Conservation (phyloP, 179 eudicot species). For the Carnegiea gigantea region DNA sequence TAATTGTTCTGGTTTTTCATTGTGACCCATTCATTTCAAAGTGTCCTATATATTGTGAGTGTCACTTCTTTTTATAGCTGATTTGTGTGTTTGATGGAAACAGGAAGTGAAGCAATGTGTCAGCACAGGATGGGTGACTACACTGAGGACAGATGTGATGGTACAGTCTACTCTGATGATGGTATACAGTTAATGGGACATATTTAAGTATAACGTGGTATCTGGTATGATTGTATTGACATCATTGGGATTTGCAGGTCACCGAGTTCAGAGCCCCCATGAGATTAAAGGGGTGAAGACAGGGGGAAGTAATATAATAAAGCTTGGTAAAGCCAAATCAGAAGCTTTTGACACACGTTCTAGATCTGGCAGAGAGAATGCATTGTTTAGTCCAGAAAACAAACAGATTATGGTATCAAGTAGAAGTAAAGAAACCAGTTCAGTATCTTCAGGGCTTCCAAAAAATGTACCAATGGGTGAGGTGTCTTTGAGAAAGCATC, state of each 20-base stretch:
- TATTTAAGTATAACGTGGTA: neutral
- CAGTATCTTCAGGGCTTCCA: slow-evolving; percentile 30
- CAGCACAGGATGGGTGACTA: slow-evolving; percentile 41
- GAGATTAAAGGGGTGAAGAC: slow-evolving; percentile 39
- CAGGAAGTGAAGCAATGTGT: slow-evolving; percentile 59
- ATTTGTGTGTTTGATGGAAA: slow-evolving; percentile 16
- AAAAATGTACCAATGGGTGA: slow-evolving; percentile 41
- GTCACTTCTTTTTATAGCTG: slow-evolving; percentile 1
- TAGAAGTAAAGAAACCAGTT: slow-evolving; percentile 33
- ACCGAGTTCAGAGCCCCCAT: slow-evolving; percentile 33
- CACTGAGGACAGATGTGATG: slow-evolving; percentile 27
- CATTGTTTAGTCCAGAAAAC: slow-evolving; percentile 38
- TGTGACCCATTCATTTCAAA: neutral
- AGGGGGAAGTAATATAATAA: slow-evolving; percentile 52
- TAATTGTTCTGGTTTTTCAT: neutral
- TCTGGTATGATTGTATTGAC: slow-evolving; percentile 5
- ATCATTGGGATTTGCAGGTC: slow-evolving; percentile 36
- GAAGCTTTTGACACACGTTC: slow-evolving; percentile 34
- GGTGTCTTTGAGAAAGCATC: slow-evolving; percentile 43
- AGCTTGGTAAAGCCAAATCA: slow-evolving; percentile 51
- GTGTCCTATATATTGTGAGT: neutral
- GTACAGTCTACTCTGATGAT: slow-evolving; percentile 38
- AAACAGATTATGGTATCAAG: slow-evolving; percentile 32
- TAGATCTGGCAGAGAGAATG: slow-evolving; percentile 42
- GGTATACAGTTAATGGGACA: slow-evolving; percentile 20